phyloP scores from a whole-genome alignment of 192 early-diverging fungal genomes.

The Podila verticillata region DNA sequence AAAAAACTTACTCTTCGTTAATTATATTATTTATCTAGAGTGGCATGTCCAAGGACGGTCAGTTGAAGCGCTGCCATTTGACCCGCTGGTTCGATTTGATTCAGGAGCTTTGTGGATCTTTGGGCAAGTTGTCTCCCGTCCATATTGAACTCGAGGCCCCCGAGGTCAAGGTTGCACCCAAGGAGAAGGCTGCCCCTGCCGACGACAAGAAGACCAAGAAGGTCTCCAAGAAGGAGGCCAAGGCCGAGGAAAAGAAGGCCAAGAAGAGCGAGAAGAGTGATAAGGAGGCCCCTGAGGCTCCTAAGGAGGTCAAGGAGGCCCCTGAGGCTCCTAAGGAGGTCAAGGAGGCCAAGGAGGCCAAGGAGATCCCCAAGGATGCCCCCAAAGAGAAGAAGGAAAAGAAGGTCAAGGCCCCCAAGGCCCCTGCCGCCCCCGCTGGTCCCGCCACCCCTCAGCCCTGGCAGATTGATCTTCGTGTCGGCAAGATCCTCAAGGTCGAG shows the following conservation, averaged over 20 bases:
- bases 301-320: slow-evolving; percentile 35
- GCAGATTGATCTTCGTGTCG: slow-evolving; percentile 94
- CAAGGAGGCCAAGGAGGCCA: too few species aligned
- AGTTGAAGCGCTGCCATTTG: slow-evolving; percentile 67
- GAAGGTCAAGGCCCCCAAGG: slow-evolving; percentile 65
- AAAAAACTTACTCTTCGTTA: not conserved
- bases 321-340: slow-evolving; percentile 36
- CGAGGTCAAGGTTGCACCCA: slow-evolving; percentile 43
- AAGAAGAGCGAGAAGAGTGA: slow-evolving; percentile 44
- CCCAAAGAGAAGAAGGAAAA: slow-evolving; percentile 68
- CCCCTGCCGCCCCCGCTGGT: slow-evolving; percentile 55
- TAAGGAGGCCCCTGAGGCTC: slow-evolving; percentile 24
- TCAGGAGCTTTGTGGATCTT: slow-evolving; percentile 67
- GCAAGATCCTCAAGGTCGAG: slow-evolving; percentile 81
- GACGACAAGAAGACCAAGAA: slow-evolving; percentile 54
- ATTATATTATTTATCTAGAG: slow-evolving; percentile 44
- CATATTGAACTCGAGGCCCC: slow-evolving; percentile 66
- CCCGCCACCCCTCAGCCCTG: slow-evolving; percentile 69
- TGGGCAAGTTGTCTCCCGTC: slow-evolving; percentile 57
- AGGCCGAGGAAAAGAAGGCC: slow-evolving; percentile 62
- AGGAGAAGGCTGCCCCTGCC: slow-evolving; percentile 50
- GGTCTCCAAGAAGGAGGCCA: slow-evolving; percentile 49
- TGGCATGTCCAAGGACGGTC: slow-evolving; percentile 63
- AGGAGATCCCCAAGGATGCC: slow-evolving; percentile 32
- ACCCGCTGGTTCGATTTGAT: slow-evolving; percentile 84